These are phyloP conservation scores for Oemleria cerasiformis DNA, from an alignment of 306 rosid species.

Conservation along the genomic window DNA sequence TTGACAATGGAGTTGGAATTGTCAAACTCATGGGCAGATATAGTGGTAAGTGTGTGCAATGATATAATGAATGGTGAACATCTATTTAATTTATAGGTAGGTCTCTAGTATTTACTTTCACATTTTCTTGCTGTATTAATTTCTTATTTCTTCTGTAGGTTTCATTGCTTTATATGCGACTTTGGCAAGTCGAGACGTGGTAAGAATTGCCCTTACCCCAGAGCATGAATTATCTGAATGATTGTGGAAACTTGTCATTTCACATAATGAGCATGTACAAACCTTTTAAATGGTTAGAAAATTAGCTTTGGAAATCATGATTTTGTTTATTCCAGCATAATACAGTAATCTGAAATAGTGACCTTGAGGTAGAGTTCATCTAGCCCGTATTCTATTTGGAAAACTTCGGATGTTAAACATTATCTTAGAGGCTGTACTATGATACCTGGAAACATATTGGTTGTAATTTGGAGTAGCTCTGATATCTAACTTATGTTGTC, in stretches of 20 bases:
- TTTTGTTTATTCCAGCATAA: neutral
- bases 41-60: slow-evolving; percentile 54
- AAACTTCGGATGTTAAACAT: neutral
- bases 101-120: neutral
- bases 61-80: neutral
- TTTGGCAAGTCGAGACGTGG: slow-evolving; percentile 98
- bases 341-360: neutral
- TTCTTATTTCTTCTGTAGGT: slow-evolving; percentile 61
- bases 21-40: slow-evolving; percentile 96
- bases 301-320: neutral
- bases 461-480: neutral
- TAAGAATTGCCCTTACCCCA: slow-evolving; percentile 36
- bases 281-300: neutral
- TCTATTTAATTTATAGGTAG: neutral
- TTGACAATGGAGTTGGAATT: slow-evolving; percentile 88
- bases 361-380: neutral
- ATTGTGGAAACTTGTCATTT: slow-evolving; percentile 17
- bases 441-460: neutral
- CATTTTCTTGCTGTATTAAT: slow-evolving; percentile 23
- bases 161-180: slow-evolving; percentile 93
- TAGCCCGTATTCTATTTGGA: neutral
- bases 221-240: slow-evolving; percentile 4
- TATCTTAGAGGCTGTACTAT: neutral
- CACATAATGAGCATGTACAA: too few species aligned
- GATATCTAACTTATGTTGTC: neutral